A percentile compares a stretch with the other conserved stretches of the same genome.
phyloP scores from a whole-genome alignment of 176 grass and related monocot genomes.

The Poa annua region DNA sequence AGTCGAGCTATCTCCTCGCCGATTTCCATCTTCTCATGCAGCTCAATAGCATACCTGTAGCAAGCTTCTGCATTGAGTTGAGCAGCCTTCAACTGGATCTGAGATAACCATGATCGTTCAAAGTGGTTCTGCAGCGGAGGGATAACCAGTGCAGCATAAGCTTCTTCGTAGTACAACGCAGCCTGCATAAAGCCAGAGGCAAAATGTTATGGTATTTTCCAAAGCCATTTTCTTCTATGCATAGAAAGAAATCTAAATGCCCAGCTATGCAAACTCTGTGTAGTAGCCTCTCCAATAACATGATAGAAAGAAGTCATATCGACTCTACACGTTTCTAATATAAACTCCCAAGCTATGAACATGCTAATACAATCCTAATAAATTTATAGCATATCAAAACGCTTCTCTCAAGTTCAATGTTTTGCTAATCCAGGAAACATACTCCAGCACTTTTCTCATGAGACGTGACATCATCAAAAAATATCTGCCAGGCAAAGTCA shows the following conservation, averaged over 20 bases:
- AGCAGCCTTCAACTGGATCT: slow-evolving; percentile 74
- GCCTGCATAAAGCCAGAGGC: slow-evolving; percentile 52
- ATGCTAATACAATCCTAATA: neutral
- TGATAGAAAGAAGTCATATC: neutral
- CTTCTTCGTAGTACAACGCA: slow-evolving; percentile 77
- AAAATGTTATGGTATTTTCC: neutral
- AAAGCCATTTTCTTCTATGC: neutral
- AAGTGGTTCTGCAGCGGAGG: slow-evolving; percentile 68
- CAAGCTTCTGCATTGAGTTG: slow-evolving; percentile 68
- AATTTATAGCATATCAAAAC: neutral
- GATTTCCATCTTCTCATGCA: slow-evolving; percentile 75
- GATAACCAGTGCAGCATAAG: slow-evolving; percentile 51
- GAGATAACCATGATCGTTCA: slow-evolving; percentile 72
- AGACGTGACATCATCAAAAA: neutral
- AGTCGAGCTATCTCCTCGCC: slow-evolving; percentile 72
- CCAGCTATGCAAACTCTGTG: neutral
- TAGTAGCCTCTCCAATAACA: slow-evolving; percentile 7
- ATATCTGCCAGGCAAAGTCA: neutral
- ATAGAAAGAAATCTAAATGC: neutral
- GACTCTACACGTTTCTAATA: neutral
- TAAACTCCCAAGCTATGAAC: neutral
- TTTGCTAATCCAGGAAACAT: slow-evolving; percentile 4
- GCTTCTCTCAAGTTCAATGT: neutral
- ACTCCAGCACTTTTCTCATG: neutral
- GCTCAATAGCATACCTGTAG: slow-evolving; percentile 50